Conservation (phyloP, 306 rosid genomes). For the Gastrolobium bilobum region DNA sequence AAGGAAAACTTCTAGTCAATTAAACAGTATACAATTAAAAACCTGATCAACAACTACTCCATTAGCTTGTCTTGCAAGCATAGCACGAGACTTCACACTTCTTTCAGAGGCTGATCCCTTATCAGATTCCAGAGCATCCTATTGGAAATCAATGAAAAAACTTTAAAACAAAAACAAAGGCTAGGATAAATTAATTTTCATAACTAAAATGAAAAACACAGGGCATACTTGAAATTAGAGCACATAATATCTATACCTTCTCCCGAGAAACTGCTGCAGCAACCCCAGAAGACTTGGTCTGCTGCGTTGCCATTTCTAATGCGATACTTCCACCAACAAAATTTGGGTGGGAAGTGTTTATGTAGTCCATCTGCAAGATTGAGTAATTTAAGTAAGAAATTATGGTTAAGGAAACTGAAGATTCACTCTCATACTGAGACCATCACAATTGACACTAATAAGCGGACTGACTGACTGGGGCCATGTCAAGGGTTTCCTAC, state of each 20-base stretch:
- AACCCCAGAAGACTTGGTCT: constrained; percentile 76
- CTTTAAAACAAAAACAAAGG: neutral
- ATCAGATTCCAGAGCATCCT: constrained; percentile 88
- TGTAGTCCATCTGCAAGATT: constrained; percentile 92
- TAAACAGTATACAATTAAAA: constrained; percentile 43
- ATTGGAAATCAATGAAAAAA: constrained; percentile 38
- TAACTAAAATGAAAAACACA: constrained; percentile 30
- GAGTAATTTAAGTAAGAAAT: constrained; percentile 25
- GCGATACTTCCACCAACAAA: constrained; percentile 98
- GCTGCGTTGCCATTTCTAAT: constrained; percentile 80
- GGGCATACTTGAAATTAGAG: constrained; percentile 34
- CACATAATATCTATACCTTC: constrained; percentile 61
- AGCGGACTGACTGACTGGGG: neutral
- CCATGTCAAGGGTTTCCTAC: constrained; percentile 20
- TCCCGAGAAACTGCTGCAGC: constrained; percentile 69
- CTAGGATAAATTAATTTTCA: neutral
- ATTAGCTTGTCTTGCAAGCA: constrained; percentile 89
- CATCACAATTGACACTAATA: constrained; percentile 11
- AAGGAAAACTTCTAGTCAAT: constrained; percentile 14
- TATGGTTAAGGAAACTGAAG: constrained; percentile 20
- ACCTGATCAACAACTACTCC: constrained; percentile 90
- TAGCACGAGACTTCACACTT: constrained; percentile 71
- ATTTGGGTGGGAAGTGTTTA: constrained; percentile 97
- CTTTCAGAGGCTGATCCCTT: constrained; percentile 86
- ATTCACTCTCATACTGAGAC: constrained; percentile 38